Evolutionary conservation across 179 eudicot species (phyloP).

Genomic region (Silene coronaria): DNA sequence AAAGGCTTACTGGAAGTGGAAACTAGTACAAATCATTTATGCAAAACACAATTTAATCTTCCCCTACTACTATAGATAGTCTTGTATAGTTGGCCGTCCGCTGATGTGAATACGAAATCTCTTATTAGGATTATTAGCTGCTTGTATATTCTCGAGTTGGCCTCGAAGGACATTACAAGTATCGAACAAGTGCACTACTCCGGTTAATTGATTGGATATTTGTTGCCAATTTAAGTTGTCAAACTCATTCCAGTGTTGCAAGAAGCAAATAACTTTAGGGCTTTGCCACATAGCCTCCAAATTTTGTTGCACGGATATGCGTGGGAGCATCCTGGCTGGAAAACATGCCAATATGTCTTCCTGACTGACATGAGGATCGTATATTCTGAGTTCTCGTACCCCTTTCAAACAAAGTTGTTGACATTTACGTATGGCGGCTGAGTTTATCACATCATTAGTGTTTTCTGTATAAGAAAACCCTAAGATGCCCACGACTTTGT

Average conservation of each 20-base stretch:
- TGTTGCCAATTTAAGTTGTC: background rate
- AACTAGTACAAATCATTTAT: too few relatives aligned
- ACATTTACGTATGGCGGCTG: background rate
- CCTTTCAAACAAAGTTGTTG: background rate
- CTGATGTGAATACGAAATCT: background rate
- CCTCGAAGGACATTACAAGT: background rate
- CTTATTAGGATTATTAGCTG: background rate
- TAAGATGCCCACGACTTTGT: background rate
- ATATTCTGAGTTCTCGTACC: background rate
- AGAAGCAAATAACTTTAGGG: background rate
- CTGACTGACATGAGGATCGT: background rate
- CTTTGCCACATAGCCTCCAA: background rate
- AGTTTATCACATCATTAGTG: background rate
- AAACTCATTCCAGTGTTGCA: background rate
- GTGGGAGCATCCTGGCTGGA: background rate
- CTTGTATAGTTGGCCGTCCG: background rate
- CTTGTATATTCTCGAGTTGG: background rate
- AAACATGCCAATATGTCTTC: background rate
- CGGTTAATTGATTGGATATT: background rate
- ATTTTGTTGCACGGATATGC: background rate
- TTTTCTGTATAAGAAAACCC: background rate
- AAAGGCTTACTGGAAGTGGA: constrained; percentile 5
- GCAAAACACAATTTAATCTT: background rate
- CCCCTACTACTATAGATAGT: too few relatives aligned
- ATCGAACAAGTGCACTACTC: background rate